phyloP scores from a whole-genome alignment of 768 basidiomycete species.

The Lyophyllum semitale region DNA sequence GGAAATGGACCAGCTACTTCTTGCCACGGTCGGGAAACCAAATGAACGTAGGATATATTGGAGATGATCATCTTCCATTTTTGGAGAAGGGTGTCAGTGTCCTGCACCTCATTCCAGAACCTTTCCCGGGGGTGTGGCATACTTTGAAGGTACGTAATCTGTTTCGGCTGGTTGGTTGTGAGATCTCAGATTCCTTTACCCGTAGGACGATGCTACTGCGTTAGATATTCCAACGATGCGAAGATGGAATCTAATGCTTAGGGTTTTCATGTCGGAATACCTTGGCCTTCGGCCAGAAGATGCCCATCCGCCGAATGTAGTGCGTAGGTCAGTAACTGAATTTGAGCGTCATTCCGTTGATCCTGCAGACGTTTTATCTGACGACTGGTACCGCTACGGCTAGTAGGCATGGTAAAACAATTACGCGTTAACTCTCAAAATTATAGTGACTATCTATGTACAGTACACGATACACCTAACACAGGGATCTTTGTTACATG shows the following conservation, averaged over 20 bases:
- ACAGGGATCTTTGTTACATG: neutral
- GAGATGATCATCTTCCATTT: slow-evolving; percentile 96
- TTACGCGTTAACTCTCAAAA: neutral
- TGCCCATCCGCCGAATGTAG: slow-evolving; percentile 25
- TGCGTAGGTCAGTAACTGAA: slow-evolving; percentile 43
- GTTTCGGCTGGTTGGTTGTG: slow-evolving; percentile 19
- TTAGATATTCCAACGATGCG: slow-evolving; percentile 84
- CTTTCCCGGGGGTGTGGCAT: slow-evolving; percentile 93
- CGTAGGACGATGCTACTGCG: slow-evolving; percentile 86
- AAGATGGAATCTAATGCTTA: slow-evolving; percentile 85
- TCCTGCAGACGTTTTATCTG: neutral
- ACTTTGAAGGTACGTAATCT: slow-evolving; percentile 54
- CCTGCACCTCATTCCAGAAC: slow-evolving; percentile 86
- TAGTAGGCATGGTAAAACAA: slow-evolving; percentile 20
- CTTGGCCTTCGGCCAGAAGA: slow-evolving; percentile 63
- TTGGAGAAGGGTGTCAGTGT: slow-evolving; percentile 79
- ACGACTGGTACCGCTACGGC: slow-evolving; percentile 3
- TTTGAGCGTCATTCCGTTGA: slow-evolving; percentile 33
- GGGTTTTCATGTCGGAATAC: slow-evolving; percentile 91
- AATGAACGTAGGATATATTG: slow-evolving; percentile 60
- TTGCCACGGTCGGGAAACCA: slow-evolving; percentile 41
- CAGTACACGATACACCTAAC: slow-evolving; percentile 2
- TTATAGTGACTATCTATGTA: slow-evolving; percentile 1
- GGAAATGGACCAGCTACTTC: slow-evolving; percentile 70
- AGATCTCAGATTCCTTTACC: slow-evolving; percentile 2